phyloP scores from a whole-genome alignment of 139 green algal species.

The Nannochloris sp. region DNA sequence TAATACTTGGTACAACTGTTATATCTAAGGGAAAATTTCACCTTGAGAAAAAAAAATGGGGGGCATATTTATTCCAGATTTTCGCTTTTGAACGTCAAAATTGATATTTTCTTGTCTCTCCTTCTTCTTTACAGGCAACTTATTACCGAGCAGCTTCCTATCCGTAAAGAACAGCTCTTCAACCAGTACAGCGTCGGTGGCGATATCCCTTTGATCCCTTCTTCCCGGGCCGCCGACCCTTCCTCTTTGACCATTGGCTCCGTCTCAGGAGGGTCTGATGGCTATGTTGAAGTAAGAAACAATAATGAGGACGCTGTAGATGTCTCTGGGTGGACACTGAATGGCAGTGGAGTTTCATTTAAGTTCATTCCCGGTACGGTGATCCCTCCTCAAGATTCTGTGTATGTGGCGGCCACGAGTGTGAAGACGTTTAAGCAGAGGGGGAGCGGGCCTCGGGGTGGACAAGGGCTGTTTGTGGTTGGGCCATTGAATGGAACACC shows the following conservation, averaged over 20 bases:
- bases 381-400: constrained; percentile 21
- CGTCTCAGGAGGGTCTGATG: neutral
- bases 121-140: constrained; percentile 51
- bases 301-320: constrained; percentile 51
- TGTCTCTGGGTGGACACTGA: constrained; percentile 52
- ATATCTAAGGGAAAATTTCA: neutral
- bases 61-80: too few relatives aligned
- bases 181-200: constrained; percentile 40
- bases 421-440: constrained; percentile 29
- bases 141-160: constrained; percentile 46
- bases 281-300: constrained; percentile 50
- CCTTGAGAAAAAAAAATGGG: neutral
- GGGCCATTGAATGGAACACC: constrained; percentile 3
- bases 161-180: constrained; percentile 46
- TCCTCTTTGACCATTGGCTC: constrained; percentile 18
- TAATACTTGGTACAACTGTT: neutral
- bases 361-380: constrained; percentile 38
- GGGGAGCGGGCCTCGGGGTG: constrained; percentile 12
- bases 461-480: constrained; percentile 41
- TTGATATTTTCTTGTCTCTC: too few relatives aligned
- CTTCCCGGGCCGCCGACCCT: constrained; percentile 11
- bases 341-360: constrained; percentile 14
- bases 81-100: too few relatives aligned
- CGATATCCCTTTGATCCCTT: constrained; percentile 36
- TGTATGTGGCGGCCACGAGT: constrained; percentile 21